Evolutionary conservation across 768 basidiomycete genomes (phyloP), one percentile per base, ranked within the genome.

Genomic region (Suillus placidus): DNA sequence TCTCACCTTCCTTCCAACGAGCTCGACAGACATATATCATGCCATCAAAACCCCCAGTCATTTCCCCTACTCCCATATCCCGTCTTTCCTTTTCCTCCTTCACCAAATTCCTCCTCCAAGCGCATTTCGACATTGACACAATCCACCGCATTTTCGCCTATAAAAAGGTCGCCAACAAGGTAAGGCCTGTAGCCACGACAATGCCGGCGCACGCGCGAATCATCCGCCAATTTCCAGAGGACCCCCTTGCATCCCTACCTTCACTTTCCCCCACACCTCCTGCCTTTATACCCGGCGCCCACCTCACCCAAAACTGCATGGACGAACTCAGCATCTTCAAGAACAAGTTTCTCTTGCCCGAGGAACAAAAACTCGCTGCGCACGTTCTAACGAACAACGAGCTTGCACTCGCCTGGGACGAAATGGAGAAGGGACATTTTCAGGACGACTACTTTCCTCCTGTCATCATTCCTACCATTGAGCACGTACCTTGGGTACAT

Each of bases 371-470:
- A 13, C 63, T 70, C 0, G 34, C 37, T 10, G 47, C 20, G 0
- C 70, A 80, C n/a, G 57, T 81, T 2, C 69, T 83, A 65, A 68
- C 63, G 34, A 23, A 63, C 16, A 74, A 80, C 6, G 70, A 82
- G 38, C 16, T 66, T 0, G 80, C 64, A 0, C 79, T 85, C 34
- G 80, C 82, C 0, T 85, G 79, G 81, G 64, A 74, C 3, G 75
- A 81, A 4, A 7, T 38, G 0, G 76, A 83, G 65, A 65, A 70
- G 6, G 80, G 82, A 1, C 55, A 56, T 0, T 80, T 82, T 32
- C 49, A 67, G 2, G 60, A 71, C 1, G 71, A 78, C 0, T 81
- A 70, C 58, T 81, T 81, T 45, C 68, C 69, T 0, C 76, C 77
- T 0, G 64, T 80, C 2, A 69, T 72, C 0, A 77, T 81, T 3